Evolutionary conservation across 2,329 filamentous ascomycete genomes (phyloP), one percentile per base, ranked within the genome.

Genomic region (Lachnellula suecica): DNA sequence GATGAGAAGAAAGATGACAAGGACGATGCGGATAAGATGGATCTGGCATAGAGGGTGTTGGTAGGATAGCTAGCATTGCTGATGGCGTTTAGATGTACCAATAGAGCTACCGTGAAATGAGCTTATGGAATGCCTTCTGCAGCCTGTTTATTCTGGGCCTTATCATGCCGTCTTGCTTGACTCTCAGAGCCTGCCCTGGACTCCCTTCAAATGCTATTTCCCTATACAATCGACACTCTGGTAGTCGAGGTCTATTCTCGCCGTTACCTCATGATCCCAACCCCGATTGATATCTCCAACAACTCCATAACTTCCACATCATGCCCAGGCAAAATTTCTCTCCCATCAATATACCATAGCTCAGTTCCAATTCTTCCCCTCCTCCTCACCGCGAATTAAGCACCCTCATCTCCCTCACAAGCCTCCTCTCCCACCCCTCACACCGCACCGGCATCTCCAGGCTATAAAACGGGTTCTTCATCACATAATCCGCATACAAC

Each of bases 401-500:
- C 67, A 84, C 82, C 67, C 90, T 84, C 64, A 96, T 83, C 72
- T 92, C 96, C 34, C 85, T 89, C 60, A 82, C 81, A 59, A 97
- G 71, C 71, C 90, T 90, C 63, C 92, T 80, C 70, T 99, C 94
- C 74, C 97, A 99, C 63, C 91, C 88, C 68, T 97, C 94, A 72
- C 94, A 96, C 56, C 94, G 81, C 49, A 99, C 84, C 6, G 94
- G 94, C 92, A 97, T 99, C 75, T 99, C 94, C 52, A 96, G 79
- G 67, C 94, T 92, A 74, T 97, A 97, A 68, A 99, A 99, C 1
- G 94, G 94, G 71, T 99, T 99, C 79, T 97, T 99, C 91, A 97
- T 97, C 62, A 99, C 94, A 70, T 90, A 97, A 72, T 99, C 94
- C 46, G 90, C 83, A 74, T 97, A 99, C 47, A 97, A 74, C 70